Conservation (phyloP, 768 basidiomycete species). For the Calocybe indica region DNA sequence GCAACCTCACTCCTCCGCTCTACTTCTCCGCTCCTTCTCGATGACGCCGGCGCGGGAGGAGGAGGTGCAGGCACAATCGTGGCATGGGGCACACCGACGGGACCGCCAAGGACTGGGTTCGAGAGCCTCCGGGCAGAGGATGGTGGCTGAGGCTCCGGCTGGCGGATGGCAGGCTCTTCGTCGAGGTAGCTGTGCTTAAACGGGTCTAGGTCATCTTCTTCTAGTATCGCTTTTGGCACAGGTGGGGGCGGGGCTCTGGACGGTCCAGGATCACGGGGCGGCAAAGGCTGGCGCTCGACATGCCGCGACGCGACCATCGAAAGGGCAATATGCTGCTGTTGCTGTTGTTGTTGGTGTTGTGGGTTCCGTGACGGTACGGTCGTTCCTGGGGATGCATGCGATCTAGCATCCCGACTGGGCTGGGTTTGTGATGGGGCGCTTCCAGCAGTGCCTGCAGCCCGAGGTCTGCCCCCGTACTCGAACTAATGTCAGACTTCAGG, state of each 20-base stretch:
- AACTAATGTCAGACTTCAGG: slow-evolving; percentile 18
- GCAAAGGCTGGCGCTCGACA: slow-evolving; percentile 20
- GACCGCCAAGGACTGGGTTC: not conserved
- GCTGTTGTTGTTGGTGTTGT: slow-evolving; percentile 8
- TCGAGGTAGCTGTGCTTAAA: slow-evolving; percentile 31
- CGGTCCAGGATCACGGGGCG: not conserved
- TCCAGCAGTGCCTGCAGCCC: slow-evolving; percentile 1
- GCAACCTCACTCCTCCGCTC: slow-evolving; percentile 31
- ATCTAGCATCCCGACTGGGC: not conserved
- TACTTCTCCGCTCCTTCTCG: slow-evolving; percentile 11
- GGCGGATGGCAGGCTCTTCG: slow-evolving; percentile 14
- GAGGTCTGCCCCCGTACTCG: slow-evolving; percentile 22
- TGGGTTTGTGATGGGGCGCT: not conserved
- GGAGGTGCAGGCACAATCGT: not conserved
- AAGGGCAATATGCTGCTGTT: slow-evolving; percentile 15
- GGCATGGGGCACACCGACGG: not conserved
- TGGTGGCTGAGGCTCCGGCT: slow-evolving; percentile 8
- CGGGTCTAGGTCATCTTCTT: slow-evolving; percentile 34
- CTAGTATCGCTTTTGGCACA: slow-evolving; percentile 9
- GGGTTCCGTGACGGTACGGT: slow-evolving; percentile 7
- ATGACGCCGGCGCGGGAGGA: not conserved
- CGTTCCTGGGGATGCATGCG: slow-evolving; percentile 6
- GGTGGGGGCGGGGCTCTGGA: slow-evolving; percentile 9
- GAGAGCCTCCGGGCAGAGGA: slow-evolving; percentile 3
- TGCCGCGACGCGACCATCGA: slow-evolving; percentile 17